These are phyloP conservation scores for Jaltomata sinuosa DNA, from an alignment of 257 asterid genomes.

Conservation along the genomic window DNA sequence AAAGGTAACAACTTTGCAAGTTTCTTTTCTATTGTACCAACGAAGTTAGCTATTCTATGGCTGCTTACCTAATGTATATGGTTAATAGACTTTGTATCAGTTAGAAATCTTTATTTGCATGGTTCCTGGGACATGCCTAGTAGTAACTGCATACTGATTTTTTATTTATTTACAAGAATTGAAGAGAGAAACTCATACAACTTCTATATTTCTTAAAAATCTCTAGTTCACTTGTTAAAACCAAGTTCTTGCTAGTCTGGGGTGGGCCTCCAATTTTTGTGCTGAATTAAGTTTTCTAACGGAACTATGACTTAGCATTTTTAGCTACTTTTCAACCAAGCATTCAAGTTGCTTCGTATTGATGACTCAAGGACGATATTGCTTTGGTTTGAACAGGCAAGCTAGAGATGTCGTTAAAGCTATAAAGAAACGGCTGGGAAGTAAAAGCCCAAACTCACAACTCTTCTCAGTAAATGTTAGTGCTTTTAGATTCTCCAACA, in stretches of 20 bases:
- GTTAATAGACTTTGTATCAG: background rate
- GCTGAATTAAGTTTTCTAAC: background rate
- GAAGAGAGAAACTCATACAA: background rate
- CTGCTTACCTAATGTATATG: background rate
- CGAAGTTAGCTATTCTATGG: background rate
- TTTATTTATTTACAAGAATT: background rate
- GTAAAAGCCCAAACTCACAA: conserved; percentile 53
- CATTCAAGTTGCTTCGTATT: background rate
- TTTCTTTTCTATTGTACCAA: background rate
- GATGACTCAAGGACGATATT: background rate
- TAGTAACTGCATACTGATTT: background rate
- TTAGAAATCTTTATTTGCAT: background rate
- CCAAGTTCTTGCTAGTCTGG: background rate
- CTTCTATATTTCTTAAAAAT: background rate
- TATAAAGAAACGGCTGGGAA: conserved; percentile 80
- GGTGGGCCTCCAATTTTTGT: background rate
- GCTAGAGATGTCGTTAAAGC: conserved; percentile 90
- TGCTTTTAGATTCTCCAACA: conserved; percentile 1
- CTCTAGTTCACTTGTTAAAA: background rate
- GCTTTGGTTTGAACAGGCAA: conserved; percentile 30
- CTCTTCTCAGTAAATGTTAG: conserved; percentile 72
- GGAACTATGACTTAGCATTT: background rate
- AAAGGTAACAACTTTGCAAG: background rate
- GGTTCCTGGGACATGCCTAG: background rate
- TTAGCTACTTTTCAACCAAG: background rate